Evolutionary conservation across 1,284 basidiomycete species (phyloP), one percentile per base, ranked within the genome.

Genomic region (Tilletia walkeri): DNA sequence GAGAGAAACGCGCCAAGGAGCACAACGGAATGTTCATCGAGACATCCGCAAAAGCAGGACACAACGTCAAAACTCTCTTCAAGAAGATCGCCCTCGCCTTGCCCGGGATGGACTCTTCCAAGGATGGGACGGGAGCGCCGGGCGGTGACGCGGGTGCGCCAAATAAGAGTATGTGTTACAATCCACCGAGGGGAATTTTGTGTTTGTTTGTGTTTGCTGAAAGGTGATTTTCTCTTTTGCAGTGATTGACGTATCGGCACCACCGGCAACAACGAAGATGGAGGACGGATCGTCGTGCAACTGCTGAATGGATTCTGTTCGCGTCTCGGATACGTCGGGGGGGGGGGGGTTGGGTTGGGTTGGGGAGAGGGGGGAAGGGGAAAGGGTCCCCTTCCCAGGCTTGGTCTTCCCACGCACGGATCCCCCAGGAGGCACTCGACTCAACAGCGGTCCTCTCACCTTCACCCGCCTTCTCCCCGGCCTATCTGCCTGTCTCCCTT

Each of bases 61-160:
- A 99, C 85, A 99, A 99, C 78, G 96, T 99, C 76, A 99, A 99
- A 87, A 92, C 92, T 74, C 86, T 99, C 73, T 99, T 99, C 88
- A 93, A 97, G 87, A 99, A 98, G 88, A 99, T 99, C 78, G 96
- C 96, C 0, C 91, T 97, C 90, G 94, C 94, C 2, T 85, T 99
- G 70, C 96, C 96, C 6, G 96, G 96, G 10, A 95, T 95, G 89
- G 93, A 95, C 82, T 24, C 12, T 9, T 24, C 59, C 4, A 91
- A 91, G 80, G 92, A 93, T 45, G 84, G 85, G 36, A 89, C 89
- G 72, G 86, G 34, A 4, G 59, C 59, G 34, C 16, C 34, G 12
- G 59, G 59, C 12, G 50, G 50, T 5, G 84, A 87, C 24, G 90
- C 91, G 69, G 85, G 88, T 47, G 88, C 70, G 38, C 20, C 67